Percentiles rank a stretch among this genome's conserved stretches.
Evolutionary conservation across 176 grass and related monocot species (phyloP).

Genomic region (Rhynchospora tenuis): DNA sequence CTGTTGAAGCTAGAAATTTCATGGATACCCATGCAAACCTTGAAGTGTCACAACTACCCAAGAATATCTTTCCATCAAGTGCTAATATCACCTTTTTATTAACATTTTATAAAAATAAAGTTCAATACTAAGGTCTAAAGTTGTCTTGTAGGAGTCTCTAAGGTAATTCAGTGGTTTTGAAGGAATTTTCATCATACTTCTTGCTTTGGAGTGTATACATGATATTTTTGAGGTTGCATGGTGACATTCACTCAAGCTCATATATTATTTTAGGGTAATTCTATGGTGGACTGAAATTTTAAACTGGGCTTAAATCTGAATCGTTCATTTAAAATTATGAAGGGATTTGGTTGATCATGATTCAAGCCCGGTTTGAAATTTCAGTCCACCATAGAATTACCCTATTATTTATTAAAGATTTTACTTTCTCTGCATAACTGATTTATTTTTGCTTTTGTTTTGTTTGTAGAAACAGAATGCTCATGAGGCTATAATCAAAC

Average conservation of each 20-base stretch:
- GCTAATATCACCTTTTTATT: background rate
- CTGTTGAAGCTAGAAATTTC: background rate
- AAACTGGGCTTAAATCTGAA: no score
- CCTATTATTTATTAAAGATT: background rate
- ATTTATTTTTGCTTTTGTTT: conserved; percentile 5
- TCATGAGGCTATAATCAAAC: conserved; percentile 89
- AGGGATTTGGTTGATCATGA: no score
- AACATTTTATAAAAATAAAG: no score
- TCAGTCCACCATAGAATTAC: no score
- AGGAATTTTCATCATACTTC: background rate
- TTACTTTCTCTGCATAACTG: conserved; percentile 17
- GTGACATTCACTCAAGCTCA: background rate
- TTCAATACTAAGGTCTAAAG: background rate
- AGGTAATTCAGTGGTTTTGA: background rate
- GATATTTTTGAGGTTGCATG: background rate
- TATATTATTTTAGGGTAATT: no score
- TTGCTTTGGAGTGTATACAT: background rate
- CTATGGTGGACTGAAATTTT: no score
- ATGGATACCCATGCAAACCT: background rate
- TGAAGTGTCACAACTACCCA: background rate
- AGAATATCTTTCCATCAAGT: background rate
- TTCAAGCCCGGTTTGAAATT: no score
- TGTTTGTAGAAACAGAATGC: conserved; percentile 90
- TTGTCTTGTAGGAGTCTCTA: background rate
- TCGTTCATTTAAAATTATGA: no score